Evolutionary conservation across 257 asterid species (phyloP).

Genomic region (Solanum etuberosum): DNA sequence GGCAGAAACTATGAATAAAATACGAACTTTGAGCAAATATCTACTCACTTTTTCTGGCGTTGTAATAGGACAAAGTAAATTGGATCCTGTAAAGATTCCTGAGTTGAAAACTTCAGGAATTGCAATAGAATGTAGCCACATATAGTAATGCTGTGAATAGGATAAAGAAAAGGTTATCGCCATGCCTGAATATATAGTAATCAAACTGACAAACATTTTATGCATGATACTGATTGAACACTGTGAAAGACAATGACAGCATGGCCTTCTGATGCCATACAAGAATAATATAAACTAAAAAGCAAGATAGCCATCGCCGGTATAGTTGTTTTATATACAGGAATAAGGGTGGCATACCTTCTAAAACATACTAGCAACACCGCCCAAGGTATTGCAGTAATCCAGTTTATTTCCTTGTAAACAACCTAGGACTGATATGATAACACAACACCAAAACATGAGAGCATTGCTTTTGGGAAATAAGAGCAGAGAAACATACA

Average conservation of each 20-base stretch:
- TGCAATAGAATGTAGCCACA: conserved; percentile 59
- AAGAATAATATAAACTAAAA: neutral
- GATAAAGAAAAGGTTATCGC: neutral
- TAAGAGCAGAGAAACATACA: neutral
- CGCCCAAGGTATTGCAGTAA: conserved; percentile 35
- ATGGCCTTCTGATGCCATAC: neutral
- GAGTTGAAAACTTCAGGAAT: conserved; percentile 49
- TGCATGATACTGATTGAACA: neutral
- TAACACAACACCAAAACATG: conserved; percentile 2
- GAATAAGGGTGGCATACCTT: conserved; percentile 32
- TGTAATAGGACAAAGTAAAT: conserved; percentile 57
- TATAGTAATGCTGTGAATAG: conserved; percentile 58
- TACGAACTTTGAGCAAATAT: neutral
- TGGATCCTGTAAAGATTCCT: conserved; percentile 61
- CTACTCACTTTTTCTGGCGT: conserved; percentile 42
- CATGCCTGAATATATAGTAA: neutral
- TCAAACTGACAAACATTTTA: neutral
- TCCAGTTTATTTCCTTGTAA: conserved; percentile 66
- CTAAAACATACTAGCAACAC: conserved; percentile 53
- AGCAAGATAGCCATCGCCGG: neutral
- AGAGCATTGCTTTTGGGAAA: neutral
- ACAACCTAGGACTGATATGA: conserved; percentile 50
- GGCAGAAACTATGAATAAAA: neutral
- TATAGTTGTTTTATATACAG: neutral
- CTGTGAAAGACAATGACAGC: neutral